Conservation (phyloP, 2,329 filamentous ascomycete genomes). For the Aspergillus brunneoviolaceus region DNA sequence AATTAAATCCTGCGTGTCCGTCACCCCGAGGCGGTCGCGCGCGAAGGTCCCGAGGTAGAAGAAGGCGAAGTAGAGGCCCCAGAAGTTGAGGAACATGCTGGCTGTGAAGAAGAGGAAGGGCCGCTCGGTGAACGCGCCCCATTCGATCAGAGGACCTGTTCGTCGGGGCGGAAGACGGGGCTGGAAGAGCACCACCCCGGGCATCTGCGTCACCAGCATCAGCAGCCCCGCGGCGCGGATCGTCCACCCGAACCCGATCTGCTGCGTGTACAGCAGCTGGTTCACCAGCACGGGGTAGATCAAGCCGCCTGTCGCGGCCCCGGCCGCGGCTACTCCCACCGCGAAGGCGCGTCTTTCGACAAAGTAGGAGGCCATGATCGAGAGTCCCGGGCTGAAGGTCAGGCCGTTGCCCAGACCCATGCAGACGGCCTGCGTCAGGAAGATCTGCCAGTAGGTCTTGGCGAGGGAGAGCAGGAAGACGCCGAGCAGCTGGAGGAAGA, state of each 20-base stretch:
- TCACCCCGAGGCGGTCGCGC: too few species aligned
- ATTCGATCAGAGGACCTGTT: constrained; percentile 55
- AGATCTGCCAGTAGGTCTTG: constrained; percentile 48
- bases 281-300: constrained; percentile 48
- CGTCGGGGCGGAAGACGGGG: constrained; percentile 32
- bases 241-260: constrained; percentile 49
- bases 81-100: constrained; percentile 50
- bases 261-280: constrained; percentile 31
- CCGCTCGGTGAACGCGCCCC: constrained; percentile 56
- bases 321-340: constrained; percentile 38
- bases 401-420: constrained; percentile 45
- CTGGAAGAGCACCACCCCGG: constrained; percentile 24
- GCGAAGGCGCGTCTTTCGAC: constrained; percentile 39
- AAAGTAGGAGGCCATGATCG: constrained; percentile 47
- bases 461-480: constrained; percentile 47
- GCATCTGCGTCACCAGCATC: constrained; percentile 34
- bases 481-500: constrained; percentile 39
- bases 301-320: constrained; percentile 45
- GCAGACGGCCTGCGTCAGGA: constrained; percentile 48
- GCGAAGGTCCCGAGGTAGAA: constrained; percentile 46
- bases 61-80: constrained; percentile 58
- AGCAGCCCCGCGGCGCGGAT: constrained; percentile 49
- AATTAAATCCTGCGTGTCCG: too few species aligned
- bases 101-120: constrained; percentile 53
- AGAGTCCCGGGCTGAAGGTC: constrained; percentile 42